phyloP scores from a whole-genome alignment of 371 early-diverging fungal species.

The Mucor piriformis region DNA sequence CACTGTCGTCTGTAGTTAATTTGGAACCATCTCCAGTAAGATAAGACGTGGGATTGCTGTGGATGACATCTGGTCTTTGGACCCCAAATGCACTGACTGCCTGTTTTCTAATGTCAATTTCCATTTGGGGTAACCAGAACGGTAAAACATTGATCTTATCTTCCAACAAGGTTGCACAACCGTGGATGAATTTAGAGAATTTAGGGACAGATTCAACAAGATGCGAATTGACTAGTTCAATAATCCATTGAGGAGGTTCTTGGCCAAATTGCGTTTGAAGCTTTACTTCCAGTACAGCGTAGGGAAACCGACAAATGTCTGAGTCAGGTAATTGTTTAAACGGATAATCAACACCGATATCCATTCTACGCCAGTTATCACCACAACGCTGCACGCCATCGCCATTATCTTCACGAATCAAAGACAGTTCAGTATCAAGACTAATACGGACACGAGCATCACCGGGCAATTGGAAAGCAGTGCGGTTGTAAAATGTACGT shows the following conservation, averaged over 20 bases:
- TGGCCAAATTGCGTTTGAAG: slow-evolving; percentile 93
- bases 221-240: slow-evolving; percentile 86
- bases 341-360: slow-evolving; percentile 93
- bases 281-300: slow-evolving; percentile 98
- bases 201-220: slow-evolving; percentile 98
- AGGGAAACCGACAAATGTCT: slow-evolving; percentile 95
- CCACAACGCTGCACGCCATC: slow-evolving; percentile 70
- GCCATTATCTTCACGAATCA: slow-evolving; percentile 95
- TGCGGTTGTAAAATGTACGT: slow-evolving; percentile 98
- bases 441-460: slow-evolving; percentile 98
- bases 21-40: slow-evolving; percentile 20
- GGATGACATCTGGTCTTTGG: slow-evolving; percentile 34
- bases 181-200: slow-evolving; percentile 99
- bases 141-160: slow-evolving; percentile 90
- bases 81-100: slow-evolving; percentile 43
- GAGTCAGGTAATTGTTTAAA: slow-evolving; percentile 86
- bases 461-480: slow-evolving; percentile 99
- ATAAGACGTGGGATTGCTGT: slow-evolving; percentile 20
- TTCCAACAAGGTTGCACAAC: slow-evolving; percentile 92
- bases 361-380: slow-evolving; percentile 94
- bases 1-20: slow-evolving; percentile 19
- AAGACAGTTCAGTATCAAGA: slow-evolving; percentile 95
- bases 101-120: slow-evolving; percentile 88
- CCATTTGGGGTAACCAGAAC: slow-evolving; percentile 99
- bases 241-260: slow-evolving; percentile 96